These are phyloP conservation scores for Cucurbitaria berberidis DNA, from an alignment of 2,329 filamentous ascomycete species.

Conservation along the genomic window DNA sequence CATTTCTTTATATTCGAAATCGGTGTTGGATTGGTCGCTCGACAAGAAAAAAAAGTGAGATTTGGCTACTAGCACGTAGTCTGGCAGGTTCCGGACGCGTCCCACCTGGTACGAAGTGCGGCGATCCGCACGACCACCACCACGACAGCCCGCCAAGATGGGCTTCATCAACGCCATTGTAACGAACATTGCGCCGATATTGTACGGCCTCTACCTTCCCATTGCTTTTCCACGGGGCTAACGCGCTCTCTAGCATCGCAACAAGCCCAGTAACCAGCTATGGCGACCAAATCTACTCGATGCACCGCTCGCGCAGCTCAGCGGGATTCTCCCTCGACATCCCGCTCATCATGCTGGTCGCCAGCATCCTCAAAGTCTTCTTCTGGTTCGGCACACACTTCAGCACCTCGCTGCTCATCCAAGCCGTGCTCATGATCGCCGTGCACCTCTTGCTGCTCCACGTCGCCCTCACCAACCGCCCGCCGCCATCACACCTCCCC, in stretches of 20 bases:
- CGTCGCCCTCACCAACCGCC: slow-evolving; percentile 65
- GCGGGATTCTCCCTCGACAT: slow-evolving; percentile 71
- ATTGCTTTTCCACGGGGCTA: slow-evolving; percentile 2
- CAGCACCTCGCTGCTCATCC: slow-evolving; percentile 63
- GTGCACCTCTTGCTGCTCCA: slow-evolving; percentile 66
- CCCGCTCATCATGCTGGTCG: slow-evolving; percentile 69
- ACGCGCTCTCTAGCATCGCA: slow-evolving; percentile 56
- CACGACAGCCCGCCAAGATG: slow-evolving; percentile 29
- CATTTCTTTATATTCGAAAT: not conserved
- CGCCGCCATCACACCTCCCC: slow-evolving; percentile 56
- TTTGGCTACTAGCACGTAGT: not conserved
- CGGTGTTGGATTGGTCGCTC: too few relatives aligned
- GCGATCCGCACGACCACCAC: slow-evolving; percentile 3
- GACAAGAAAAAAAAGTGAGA: too few relatives aligned
- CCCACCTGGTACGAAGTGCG: slow-evolving; percentile 7
- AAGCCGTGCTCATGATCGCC: slow-evolving; percentile 65
- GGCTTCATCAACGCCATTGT: slow-evolving; percentile 45
- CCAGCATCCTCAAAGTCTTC: slow-evolving; percentile 69
- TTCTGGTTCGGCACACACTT: slow-evolving; percentile 71
- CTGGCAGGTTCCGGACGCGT: slow-evolving; percentile 1
- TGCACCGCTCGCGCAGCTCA: slow-evolving; percentile 64
- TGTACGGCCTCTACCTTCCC: slow-evolving; percentile 30
- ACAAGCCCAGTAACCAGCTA: slow-evolving; percentile 70
- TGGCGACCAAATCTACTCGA: slow-evolving; percentile 70
- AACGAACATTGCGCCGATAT: slow-evolving; percentile 47